Evolutionary conservation across 495 filamentous ascomycete species (phyloP), one percentile per base, ranked within the genome.

Genomic region (Amniculicola lignicola): DNA sequence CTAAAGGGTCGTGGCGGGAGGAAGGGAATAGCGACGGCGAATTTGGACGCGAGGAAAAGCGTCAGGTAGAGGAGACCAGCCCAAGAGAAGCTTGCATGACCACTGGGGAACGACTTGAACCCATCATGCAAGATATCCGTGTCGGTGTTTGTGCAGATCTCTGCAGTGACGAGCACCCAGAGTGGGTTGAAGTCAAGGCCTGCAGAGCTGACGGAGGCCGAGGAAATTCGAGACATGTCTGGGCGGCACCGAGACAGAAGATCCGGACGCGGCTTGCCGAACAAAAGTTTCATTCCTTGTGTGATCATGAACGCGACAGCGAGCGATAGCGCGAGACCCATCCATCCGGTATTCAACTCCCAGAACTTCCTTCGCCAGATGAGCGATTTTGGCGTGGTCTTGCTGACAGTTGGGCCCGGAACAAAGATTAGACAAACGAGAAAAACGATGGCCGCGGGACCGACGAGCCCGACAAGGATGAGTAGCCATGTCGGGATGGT

Each of bases 71-170:
- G 72, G 51, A 88, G 62, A 1, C 84, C 84, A 0, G 82, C 77
- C 61, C 82, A 87, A 4, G 81, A 75, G 50, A 80, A 77, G 23
- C 82, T 83, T n/a, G 83, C 69, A 70, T 88, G 84, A 0, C 85
- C 85, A 65, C 79, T 83, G 0, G 85, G 85, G 57, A 85, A 88
- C 53, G 79, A 82, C 4, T 78, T 60, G 61, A 88, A 88, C 1
- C 82, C 85, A 69, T 86, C 82, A 0, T 74, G 59, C 2, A 77
- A 64, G 33, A 78, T 61, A 15, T 54, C 42, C 7, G 62, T 56
- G 24, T 72, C 67, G 16, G 68, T 67, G 27, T 75, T 70, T 27
- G 61, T 70, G 66, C 83, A 86, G 31, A 85, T 83, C 35, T 63
- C 71, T 52, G 67, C 77, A 7, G 67, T 72, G 7, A 84, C 79